Evolutionary conservation across 1,284 basidiomycete genomes (phyloP), one percentile per base, ranked within the genome.

Genomic region (Sporisorium iseilematis-ciliati): DNA sequence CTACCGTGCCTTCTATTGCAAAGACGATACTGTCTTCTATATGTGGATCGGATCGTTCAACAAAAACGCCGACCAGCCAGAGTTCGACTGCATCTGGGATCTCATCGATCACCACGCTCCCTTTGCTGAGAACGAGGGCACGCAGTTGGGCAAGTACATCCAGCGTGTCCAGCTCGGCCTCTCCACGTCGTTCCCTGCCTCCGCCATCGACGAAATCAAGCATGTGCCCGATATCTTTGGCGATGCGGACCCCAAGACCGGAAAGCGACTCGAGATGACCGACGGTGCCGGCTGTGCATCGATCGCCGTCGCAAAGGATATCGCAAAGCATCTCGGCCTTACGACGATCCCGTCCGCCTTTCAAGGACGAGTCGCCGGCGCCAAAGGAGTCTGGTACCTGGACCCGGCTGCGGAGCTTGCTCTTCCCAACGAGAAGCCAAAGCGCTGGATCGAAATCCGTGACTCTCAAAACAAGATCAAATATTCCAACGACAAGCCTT

Each of bases 381-480:
- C 78, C 12, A 85, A 85, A 53, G 83, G 83, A 52, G 55, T 67
- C 42, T 72, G 52, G 63, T 57, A 31, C 6, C 11, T 49, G 38
- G 80, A 80, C 49, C 41, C 76, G 57, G 4, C 70, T 53, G 75
- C 71, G 31, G 18, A 29, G 49, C 33, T 60, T 52, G 11, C 59
- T 38, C 6, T 57, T 2, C 33, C 50, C 38, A 29, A 52, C 46
- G 23, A 66, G 48, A 49, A 54, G 49, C 10, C 54, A 23, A 31
- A 23, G 21, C 51, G 63, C 46, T 43, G 43, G 38, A 75, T 85
- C 66, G 63, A 75, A 40, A 57, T 84, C 14, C 72, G 83, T 6
- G 70, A 75, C 38, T 74, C 71, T 8, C 82, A 84, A 46, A 78
- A 73, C 52, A 85, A 85, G 66, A 78, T 79, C 51, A 42, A 75